Percentiles rank a stretch among this genome's conserved stretches.
Conservation (phyloP, 2,329 filamentous ascomycete genomes). For the Aspergillus fructus region DNA sequence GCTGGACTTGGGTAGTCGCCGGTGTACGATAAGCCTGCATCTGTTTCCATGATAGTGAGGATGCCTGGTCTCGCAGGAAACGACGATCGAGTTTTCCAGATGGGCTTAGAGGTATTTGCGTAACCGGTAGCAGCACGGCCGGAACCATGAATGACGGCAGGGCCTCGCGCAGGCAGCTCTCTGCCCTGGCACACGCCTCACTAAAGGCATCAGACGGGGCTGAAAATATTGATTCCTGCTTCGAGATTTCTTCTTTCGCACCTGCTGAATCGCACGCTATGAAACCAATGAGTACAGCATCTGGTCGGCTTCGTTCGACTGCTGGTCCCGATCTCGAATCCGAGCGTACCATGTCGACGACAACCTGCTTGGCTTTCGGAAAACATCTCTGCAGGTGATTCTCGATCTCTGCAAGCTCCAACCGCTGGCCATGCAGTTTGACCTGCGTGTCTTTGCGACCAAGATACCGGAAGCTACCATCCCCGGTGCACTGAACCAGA, state of each 20-base stretch:
- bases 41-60: background rate
- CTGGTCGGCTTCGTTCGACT: background rate
- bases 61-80: constrained; percentile 23
- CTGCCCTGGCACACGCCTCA: background rate
- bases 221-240: background rate
- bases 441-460: no score
- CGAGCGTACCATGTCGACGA: background rate
- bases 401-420: constrained; percentile 29
- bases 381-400: background rate
- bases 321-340: background rate
- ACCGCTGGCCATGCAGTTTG: constrained; percentile 25
- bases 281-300: background rate
- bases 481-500: constrained; percentile 23
- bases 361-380: background rate
- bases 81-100: constrained; percentile 38
- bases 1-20: background rate
- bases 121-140: constrained; percentile 32
- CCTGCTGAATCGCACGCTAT: no score
- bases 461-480: constrained; percentile 10
- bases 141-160: constrained; percentile 36
- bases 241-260: no score
- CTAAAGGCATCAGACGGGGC: background rate
- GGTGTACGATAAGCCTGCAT: background rate
- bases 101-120: constrained; percentile 35
- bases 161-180: background rate